Conservation (phyloP, 2,329 filamentous ascomycete genomes). For the Coleophoma cylindrospora region DNA sequence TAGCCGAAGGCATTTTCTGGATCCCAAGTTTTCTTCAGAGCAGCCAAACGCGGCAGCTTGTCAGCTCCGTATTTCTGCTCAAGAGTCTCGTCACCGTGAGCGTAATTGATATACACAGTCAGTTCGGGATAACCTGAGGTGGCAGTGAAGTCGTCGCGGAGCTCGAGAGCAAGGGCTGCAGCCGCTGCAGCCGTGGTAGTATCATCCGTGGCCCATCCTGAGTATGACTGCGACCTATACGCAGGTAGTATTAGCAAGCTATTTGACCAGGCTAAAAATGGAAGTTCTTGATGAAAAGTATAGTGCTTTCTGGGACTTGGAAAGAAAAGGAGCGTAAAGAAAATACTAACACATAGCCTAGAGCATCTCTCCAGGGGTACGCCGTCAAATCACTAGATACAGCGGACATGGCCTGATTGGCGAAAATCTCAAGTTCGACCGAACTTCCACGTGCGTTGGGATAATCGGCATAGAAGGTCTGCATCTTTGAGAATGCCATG, state of each 20-base stretch:
- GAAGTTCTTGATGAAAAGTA: not conserved
- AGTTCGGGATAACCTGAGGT: conserved; percentile 2
- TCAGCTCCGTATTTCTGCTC: not conserved
- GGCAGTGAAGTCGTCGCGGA: not conserved
- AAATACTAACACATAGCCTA: not conserved
- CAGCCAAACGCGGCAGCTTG: conserved; percentile 1
- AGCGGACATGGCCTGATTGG: not conserved
- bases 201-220: not conserved
- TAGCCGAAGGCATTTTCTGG: too few relatives aligned
- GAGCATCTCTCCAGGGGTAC: not conserved
- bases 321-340: not conserved
- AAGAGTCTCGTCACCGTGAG: conserved; percentile 6
- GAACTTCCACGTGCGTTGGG: not conserved
- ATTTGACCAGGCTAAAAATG: not conserved
- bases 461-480: not conserved
- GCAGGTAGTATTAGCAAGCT: too few relatives aligned
- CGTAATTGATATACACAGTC: conserved; percentile 3
- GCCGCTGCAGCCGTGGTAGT: not conserved
- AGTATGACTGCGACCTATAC: too few relatives aligned
- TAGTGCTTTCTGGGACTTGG: too few relatives aligned
- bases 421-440: not conserved
- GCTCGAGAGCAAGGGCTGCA: too few relatives aligned
- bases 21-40: conserved; percentile 1
- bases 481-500: not conserved
- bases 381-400: not conserved